Percentiles rank a stretch among this genome's conserved stretches.
phyloP scores from a whole-genome alignment of 2,329 filamentous ascomycete species.

The Sporothrix humicola region DNA sequence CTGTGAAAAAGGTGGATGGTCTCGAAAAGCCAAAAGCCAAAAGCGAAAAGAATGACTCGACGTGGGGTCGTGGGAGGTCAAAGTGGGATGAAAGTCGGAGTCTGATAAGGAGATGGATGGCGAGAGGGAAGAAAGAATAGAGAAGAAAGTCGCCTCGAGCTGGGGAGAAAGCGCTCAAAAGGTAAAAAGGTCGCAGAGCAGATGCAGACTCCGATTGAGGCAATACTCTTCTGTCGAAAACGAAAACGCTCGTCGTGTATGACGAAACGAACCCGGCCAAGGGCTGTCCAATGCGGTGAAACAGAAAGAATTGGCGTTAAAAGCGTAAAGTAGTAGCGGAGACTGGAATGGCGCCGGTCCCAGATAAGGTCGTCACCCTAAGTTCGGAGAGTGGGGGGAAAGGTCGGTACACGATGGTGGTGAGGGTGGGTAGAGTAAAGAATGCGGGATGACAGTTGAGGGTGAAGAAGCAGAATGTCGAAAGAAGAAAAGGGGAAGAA shows the following conservation, averaged over 20 bases:
- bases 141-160: too few relatives aligned
- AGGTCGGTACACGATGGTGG: neutral
- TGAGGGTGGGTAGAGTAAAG: neutral
- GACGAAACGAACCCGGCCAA: constrained; percentile 25
- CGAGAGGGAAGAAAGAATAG: too few relatives aligned
- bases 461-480: too few relatives aligned
- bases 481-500: neutral
- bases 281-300: constrained; percentile 32
- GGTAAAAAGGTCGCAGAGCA: neutral
- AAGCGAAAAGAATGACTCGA: neutral
- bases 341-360: constrained; percentile 31
- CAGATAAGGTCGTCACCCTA: constrained; percentile 27
- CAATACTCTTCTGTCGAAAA: neutral
- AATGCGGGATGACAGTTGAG: neutral
- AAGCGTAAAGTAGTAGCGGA: neutral
- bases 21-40: too few relatives aligned
- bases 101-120: constrained; percentile 3
- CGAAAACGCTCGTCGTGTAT: neutral
- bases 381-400: neutral
- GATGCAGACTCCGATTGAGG: constrained; percentile 4
- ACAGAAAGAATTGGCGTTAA: too few relatives aligned
- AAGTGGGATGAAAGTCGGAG: constrained; percentile 3
- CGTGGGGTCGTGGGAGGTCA: constrained; percentile 16
- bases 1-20: too few relatives aligned
- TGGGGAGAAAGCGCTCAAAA: constrained; percentile 7